These are phyloP conservation scores for Forsythia viridissima DNA, from an alignment of 257 asterid genomes.

Conservation along the genomic window DNA sequence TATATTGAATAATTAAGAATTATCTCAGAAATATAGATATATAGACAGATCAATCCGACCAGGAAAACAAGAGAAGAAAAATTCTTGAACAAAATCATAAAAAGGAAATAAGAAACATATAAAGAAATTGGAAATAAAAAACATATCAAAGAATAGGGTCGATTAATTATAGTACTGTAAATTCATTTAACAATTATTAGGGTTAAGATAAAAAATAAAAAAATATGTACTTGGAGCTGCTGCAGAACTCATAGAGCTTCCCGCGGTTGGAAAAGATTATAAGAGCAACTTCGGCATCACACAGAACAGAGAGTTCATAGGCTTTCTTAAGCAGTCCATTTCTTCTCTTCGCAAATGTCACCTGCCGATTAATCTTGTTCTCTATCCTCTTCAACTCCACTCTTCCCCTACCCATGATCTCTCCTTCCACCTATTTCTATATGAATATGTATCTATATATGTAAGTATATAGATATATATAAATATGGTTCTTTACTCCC, in stretches of 20 bases:
- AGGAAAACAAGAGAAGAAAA: not conserved
- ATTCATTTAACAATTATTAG: not conserved
- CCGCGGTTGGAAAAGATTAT: constrained; percentile 91
- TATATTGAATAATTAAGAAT: not conserved
- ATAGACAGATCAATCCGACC: not conserved
- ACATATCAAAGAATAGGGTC: not conserved
- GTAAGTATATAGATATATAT: not conserved
- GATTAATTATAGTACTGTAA: not conserved
- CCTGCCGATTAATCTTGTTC: constrained; percentile 88
- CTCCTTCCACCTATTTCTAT: not conserved
- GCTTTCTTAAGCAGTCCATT: constrained; percentile 83
- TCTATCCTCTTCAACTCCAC: constrained; percentile 91
- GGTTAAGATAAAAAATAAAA: not conserved
- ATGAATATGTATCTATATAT: not conserved
- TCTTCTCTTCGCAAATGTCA: constrained; percentile 85
- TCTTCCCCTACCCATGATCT: constrained; percentile 80
- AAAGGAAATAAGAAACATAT: not conserved
- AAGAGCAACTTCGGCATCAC: constrained; percentile 87
- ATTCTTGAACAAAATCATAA: not conserved
- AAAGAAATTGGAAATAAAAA: not conserved
- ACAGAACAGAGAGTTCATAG: constrained; percentile 77
- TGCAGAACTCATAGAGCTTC: constrained; percentile 88
- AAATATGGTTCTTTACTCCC: not conserved
- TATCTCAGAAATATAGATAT: not conserved
- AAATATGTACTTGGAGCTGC: constrained; percentile 59